Base-by-base conservation (phyloP, 768 basidiomycete species). In the Lentinula raphanica region DNA sequence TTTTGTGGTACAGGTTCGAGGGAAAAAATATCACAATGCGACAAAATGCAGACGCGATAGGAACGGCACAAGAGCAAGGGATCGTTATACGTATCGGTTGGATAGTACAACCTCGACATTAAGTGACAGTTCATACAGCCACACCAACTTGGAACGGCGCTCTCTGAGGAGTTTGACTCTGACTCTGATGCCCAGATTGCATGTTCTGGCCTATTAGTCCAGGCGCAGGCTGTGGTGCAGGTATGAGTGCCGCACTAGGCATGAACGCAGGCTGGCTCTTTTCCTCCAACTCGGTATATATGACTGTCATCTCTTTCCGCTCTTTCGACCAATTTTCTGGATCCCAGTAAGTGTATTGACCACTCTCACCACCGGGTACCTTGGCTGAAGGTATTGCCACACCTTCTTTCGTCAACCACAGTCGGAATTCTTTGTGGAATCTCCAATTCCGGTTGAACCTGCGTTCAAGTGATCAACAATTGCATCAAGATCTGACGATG, bases 391-490 rank as follows among this genome's bases (percentile, higher is more conserved):
- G 85, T 54, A 82, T 76, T 55, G 88, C 87, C 21, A 88, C 88
- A 36, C 82, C 86, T 71, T 96, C 93, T 67, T 95, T 95, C 46
- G 92, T 95, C 72, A 97, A 80, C 85, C 82, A 82, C 55, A 92
- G 71, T 40, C 86, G 87, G 50, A 92, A 79, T 65, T 94, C 92
- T 71, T 94, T 97, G 83, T 97, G 94, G 72, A 89, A 97, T 60
- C 95, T 80, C 94, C 95, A 98, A 71, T 94, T 94, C 60, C 94
- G 88, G 71, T 90, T 90, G 79, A 85, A 96, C 67, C 94, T 95
- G 64, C 15, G 13, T 7, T 35, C 38, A 54, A 17, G 46, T 58
- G 36, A 29, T 21, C 57, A 60, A 13, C 32, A 35, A 35, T 8
- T 35, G 8, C 4, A 38, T 27, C 19, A 31, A 59, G 40, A 49